These are phyloP conservation scores for Byssothecium circinans DNA, from an alignment of 2,329 filamentous ascomycete genomes.

Conservation along the genomic window DNA sequence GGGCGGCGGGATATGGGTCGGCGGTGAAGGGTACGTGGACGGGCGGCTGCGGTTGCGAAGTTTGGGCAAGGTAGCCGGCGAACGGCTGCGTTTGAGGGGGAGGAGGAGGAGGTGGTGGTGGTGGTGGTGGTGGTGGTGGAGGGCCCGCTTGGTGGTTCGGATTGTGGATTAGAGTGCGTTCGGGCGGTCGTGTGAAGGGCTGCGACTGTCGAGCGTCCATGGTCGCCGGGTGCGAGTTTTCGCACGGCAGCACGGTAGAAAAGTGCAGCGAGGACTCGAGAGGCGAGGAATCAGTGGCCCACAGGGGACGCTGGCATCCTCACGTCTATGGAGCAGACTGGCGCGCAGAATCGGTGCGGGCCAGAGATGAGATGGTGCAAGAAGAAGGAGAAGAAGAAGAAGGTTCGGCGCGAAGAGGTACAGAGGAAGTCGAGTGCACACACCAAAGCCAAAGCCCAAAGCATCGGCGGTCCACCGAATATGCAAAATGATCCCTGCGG, in stretches of 20 bases:
- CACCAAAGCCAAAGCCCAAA: neutral
- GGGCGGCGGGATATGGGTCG: slow-evolving; percentile 51
- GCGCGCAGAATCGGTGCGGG: neutral
- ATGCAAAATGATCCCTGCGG: neutral
- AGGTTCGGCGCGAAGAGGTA: slow-evolving; percentile 1
- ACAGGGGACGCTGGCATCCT: neutral
- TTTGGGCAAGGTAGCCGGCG: slow-evolving; percentile 41
- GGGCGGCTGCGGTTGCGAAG: slow-evolving; percentile 37
- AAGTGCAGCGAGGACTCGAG: neutral
- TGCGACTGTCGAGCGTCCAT: slow-evolving; percentile 46
- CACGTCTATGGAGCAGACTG: neutral
- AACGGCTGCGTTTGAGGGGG: slow-evolving; percentile 22
- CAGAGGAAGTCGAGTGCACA: neutral
- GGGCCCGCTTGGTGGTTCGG: slow-evolving; percentile 57
- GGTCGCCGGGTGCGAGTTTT: slow-evolving; percentile 3
- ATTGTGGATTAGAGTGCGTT: slow-evolving; percentile 55
- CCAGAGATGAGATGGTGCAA: neutral
- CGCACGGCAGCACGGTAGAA: neutral
- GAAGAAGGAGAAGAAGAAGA: too few species aligned
- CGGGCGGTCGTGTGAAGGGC: slow-evolving; percentile 42
- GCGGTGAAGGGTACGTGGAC: slow-evolving; percentile 49
- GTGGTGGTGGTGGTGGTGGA: slow-evolving; percentile 25
- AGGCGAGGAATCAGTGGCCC: neutral
- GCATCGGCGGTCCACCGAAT: neutral
- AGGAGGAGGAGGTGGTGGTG: slow-evolving; percentile 17